phyloP scores from a whole-genome alignment of 2,329 filamentous ascomycete species.

The Colletotrichum costaricense region DNA sequence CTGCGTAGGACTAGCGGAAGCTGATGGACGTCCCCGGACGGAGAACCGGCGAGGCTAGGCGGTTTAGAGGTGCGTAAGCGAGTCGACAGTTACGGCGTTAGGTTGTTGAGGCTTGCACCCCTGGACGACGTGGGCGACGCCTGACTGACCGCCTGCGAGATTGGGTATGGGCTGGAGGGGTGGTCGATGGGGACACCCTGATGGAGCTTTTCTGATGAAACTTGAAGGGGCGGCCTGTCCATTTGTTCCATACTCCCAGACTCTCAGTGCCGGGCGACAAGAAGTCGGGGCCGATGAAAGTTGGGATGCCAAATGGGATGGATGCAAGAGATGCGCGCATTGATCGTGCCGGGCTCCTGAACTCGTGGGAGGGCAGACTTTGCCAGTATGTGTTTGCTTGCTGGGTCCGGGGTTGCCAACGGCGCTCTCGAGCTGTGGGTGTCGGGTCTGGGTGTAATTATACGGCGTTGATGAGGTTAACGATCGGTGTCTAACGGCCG shows the following conservation, averaged over 20 bases:
- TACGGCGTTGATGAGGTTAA: constrained; percentile 6
- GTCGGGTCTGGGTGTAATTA: constrained; percentile 28
- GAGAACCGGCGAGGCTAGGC: constrained; percentile 33
- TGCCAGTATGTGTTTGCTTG: background rate
- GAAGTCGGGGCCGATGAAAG: constrained; percentile 23
- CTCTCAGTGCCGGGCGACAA: constrained; percentile 6
- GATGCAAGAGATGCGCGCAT: constrained; percentile 8
- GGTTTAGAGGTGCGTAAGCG: constrained; percentile 34
- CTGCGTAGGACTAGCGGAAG: constrained; percentile 14
- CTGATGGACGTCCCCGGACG: constrained; percentile 30
- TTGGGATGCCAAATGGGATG: constrained; percentile 14
- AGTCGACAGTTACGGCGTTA: constrained; percentile 19
- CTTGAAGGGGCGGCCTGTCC: constrained; percentile 1
- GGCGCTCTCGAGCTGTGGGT: constrained; percentile 8
- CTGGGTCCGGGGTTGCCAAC: background rate
- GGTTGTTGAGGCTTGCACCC: constrained; percentile 36
- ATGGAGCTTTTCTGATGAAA: constrained; percentile 4
- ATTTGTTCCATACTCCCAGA: background rate
- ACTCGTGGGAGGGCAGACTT: background rate
- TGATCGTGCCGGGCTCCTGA: constrained; percentile 15
- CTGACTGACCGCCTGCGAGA: constrained; percentile 28
- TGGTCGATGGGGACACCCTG: background rate
- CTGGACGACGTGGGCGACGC: background rate
- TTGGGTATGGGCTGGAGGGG: constrained; percentile 14
- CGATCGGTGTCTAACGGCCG: constrained; percentile 23